Conservation (phyloP, 179 eudicot species). For the Patellifolia procumbens region DNA sequence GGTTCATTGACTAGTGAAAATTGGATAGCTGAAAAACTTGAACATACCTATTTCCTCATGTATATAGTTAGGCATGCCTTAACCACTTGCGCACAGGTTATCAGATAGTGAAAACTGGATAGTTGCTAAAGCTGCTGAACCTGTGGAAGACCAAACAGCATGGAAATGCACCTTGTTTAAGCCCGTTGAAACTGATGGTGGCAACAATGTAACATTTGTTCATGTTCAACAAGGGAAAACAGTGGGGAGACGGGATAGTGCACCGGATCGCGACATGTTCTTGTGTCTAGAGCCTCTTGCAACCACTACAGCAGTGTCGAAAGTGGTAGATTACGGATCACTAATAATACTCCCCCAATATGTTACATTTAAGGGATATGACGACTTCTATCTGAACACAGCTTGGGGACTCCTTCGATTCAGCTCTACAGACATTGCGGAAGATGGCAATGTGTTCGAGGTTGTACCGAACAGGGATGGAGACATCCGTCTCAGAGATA, state of each 20-base stretch:
- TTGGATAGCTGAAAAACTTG: too few relatives aligned
- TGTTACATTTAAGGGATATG: not conserved
- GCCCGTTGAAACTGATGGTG: not conserved
- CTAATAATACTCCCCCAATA: not conserved
- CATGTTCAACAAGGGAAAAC: not conserved
- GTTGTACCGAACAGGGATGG: not conserved
- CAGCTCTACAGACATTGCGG: not conserved
- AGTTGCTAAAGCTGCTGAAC: not conserved
- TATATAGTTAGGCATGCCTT: too few relatives aligned
- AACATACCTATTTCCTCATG: too few relatives aligned
- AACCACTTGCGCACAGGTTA: conserved; percentile 12
- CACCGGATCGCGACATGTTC: not conserved
- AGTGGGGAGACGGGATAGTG: not conserved
- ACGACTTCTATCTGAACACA: not conserved
- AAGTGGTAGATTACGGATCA: not conserved
- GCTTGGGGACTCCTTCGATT: not conserved
- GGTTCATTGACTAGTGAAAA: too few relatives aligned
- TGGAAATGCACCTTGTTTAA: conserved; percentile 23
- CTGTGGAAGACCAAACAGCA: conserved; percentile 3
- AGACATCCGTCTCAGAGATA: not conserved
- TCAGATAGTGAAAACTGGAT: not conserved
- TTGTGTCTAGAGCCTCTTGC: conserved; percentile 11
- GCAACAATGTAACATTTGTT: not conserved
- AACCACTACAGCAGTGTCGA: not conserved
- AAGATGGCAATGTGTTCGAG: not conserved